Conservation (phyloP, 768 basidiomycete species). For the Leccinellum rugosiceps region DNA sequence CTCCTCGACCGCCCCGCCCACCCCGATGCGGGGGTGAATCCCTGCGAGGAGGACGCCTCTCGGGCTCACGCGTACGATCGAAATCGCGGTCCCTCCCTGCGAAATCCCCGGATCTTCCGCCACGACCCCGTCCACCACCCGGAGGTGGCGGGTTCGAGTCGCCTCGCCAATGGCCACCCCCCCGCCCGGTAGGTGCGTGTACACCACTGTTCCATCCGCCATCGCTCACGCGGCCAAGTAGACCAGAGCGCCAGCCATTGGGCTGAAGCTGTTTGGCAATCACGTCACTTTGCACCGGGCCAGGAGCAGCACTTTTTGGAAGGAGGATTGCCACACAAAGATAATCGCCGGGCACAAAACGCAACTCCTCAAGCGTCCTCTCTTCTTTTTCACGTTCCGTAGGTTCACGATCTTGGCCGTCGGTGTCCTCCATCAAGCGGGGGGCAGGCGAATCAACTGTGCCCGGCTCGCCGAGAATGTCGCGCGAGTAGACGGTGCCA, state of each 20-base stretch:
- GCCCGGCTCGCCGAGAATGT: slow-evolving; percentile 80
- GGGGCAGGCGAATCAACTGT: slow-evolving; percentile 54
- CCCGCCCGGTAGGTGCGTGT: slow-evolving; percentile 39
- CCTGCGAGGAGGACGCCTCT: slow-evolving; percentile 48
- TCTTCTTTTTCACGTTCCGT: slow-evolving; percentile 57
- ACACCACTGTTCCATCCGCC: slow-evolving; percentile 48
- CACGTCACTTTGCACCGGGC: slow-evolving; percentile 48
- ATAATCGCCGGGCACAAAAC: slow-evolving; percentile 80
- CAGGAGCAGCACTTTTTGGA: slow-evolving; percentile 54
- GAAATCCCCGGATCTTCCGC: slow-evolving; percentile 35
- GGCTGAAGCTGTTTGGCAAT: slow-evolving; percentile 34
- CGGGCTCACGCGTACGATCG: slow-evolving; percentile 39
- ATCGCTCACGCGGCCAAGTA: slow-evolving; percentile 39
- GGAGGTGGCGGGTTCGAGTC: slow-evolving; percentile 51
- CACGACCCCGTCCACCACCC: slow-evolving; percentile 41
- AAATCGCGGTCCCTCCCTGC: slow-evolving; percentile 36
- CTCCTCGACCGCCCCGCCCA: slow-evolving; percentile 41
- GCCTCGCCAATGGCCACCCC: slow-evolving; percentile 76
- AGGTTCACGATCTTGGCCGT: slow-evolving; percentile 29
- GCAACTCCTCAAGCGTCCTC: slow-evolving; percentile 72
- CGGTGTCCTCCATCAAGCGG: slow-evolving; percentile 53
- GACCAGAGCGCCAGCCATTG: slow-evolving; percentile 35
- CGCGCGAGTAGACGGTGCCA: slow-evolving; percentile 78
- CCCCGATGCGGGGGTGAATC: slow-evolving; percentile 49
- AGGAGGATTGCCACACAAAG: slow-evolving; percentile 71